Percentiles rank a stretch among this genome's conserved stretches.
Conservation (phyloP, 2,329 filamentous ascomycete genomes). For the Aspergillus unguis region DNA sequence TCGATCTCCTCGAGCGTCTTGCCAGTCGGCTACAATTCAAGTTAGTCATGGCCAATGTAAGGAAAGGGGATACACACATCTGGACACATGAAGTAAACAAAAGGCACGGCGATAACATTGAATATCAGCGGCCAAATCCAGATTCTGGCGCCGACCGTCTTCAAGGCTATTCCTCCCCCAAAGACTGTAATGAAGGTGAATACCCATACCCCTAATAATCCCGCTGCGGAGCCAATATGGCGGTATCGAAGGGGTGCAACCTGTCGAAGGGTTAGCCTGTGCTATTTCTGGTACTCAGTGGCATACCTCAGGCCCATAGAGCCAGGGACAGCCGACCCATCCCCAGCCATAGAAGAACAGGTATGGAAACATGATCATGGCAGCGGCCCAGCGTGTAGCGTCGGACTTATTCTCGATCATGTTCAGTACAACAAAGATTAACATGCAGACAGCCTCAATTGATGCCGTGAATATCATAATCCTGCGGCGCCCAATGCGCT, state of each 20-base stretch:
- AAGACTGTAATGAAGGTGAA: neutral
- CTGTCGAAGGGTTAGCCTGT: neutral
- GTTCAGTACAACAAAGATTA: slow-evolving; percentile 15
- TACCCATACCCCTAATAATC: neutral
- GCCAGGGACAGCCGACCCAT: slow-evolving; percentile 15
- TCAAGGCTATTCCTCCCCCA: neutral
- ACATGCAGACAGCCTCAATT: slow-evolving; percentile 9
- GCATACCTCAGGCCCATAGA: slow-evolving; percentile 1
- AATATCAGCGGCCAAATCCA: neutral
- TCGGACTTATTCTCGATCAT: slow-evolving; percentile 10
- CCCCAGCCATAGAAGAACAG: slow-evolving; percentile 17
- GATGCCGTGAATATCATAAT: slow-evolving; percentile 10
- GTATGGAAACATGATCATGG: slow-evolving; percentile 13
- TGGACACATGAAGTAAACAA: slow-evolving; percentile 10
- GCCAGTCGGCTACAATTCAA: neutral
- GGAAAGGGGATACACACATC: neutral
- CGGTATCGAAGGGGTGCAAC: slow-evolving; percentile 15
- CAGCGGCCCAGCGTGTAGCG: slow-evolving; percentile 13
- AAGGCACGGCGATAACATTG: neutral
- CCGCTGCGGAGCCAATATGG: slow-evolving; percentile 1
- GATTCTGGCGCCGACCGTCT: neutral
- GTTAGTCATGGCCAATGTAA: neutral
- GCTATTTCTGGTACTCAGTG: neutral
- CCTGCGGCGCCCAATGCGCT: neutral
- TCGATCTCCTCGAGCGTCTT: slow-evolving; percentile 16